phyloP scores from a whole-genome alignment of 352 stramenopile genomes.

The Plasmopara viticola region DNA sequence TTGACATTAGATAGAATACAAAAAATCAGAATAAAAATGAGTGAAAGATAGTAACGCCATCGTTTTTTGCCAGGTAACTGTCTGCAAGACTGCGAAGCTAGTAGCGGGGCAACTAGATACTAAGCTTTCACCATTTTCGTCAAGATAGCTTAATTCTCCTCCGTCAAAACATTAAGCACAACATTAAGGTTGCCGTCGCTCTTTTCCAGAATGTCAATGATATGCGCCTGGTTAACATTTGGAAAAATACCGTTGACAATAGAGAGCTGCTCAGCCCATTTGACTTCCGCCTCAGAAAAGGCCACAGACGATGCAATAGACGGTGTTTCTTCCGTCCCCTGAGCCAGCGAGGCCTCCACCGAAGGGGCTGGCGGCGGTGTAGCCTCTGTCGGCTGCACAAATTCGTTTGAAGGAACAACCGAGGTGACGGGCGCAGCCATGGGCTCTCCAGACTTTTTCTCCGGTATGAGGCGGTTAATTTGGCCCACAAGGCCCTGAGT shows the following conservation, averaged over 20 bases:
- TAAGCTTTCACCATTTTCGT: slow-evolving; percentile 2
- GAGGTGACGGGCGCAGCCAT: slow-evolving; percentile 7
- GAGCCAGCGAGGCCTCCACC: slow-evolving; percentile 11
- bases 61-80: neutral
- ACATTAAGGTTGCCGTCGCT: slow-evolving; percentile 64
- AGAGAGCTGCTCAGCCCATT: slow-evolving; percentile 63
- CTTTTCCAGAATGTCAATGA: slow-evolving; percentile 59
- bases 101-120: neutral
- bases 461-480: slow-evolving; percentile 55
- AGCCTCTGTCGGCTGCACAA: slow-evolving; percentile 1
- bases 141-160: slow-evolving; percentile 28
- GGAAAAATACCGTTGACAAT: slow-evolving; percentile 61
- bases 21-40: neutral
- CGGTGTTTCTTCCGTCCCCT: slow-evolving; percentile 22
- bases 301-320: slow-evolving; percentile 25
- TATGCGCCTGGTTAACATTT: slow-evolving; percentile 33
- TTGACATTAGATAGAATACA: no score
- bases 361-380: slow-evolving; percentile 3
- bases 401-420: slow-evolving; percentile 6
- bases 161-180: slow-evolving; percentile 71
- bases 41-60: neutral
- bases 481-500: slow-evolving; percentile 55
- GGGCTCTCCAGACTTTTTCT: slow-evolving; percentile 38
- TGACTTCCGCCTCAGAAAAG: slow-evolving; percentile 58
- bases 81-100: no score